phyloP scores from a whole-genome alignment of 805 yeast genomes.

The Candida namnaoensis region DNA sequence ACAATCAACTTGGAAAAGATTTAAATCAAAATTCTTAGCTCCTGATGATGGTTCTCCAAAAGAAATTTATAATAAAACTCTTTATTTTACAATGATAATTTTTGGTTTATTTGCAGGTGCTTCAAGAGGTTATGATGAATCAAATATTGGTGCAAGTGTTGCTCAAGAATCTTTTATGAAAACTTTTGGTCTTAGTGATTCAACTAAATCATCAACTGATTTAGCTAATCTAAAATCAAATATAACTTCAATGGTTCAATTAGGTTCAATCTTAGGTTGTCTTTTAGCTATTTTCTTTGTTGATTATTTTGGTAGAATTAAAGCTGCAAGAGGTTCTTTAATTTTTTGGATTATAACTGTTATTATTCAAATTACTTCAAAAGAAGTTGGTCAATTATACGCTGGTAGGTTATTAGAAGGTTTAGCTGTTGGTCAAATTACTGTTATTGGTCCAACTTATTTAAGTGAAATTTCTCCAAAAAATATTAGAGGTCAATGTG shows the following conservation, averaged over 20 bases:
- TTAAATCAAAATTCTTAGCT: too few species aligned
- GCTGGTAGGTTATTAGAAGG: conserved; percentile 52
- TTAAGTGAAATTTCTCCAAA: conserved; percentile 46
- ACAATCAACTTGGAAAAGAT: too few species aligned
- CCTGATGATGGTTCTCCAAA: conserved; percentile 22
- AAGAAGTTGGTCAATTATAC: conserved; percentile 38
- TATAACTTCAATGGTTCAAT: conserved; percentile 50
- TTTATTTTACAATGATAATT: conserved; percentile 34
- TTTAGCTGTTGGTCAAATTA: conserved; percentile 47
- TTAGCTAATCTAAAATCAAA: conserved; percentile 42
- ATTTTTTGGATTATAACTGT: conserved; percentile 36
- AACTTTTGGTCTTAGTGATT: conserved; percentile 35
- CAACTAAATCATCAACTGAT: conserved; percentile 21
- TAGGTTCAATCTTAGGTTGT: conserved; percentile 48
- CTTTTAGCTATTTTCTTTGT: conserved; percentile 36
- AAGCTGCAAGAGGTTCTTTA: conserved; percentile 36
- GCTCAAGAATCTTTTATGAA: conserved; percentile 32
- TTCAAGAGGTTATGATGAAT: conserved; percentile 54
- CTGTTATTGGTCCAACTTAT: conserved; percentile 47
- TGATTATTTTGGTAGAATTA: conserved; percentile 43
- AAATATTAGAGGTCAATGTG: conserved; percentile 41
- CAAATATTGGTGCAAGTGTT: conserved; percentile 36
- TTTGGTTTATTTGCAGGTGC: conserved; percentile 45
- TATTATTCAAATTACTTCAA: conserved; percentile 38
- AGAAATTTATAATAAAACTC: conserved; percentile 37